Base-by-base conservation (phyloP, 2,329 filamentous ascomycete species). In the Myriosclerotinia duriaeana region DNA sequence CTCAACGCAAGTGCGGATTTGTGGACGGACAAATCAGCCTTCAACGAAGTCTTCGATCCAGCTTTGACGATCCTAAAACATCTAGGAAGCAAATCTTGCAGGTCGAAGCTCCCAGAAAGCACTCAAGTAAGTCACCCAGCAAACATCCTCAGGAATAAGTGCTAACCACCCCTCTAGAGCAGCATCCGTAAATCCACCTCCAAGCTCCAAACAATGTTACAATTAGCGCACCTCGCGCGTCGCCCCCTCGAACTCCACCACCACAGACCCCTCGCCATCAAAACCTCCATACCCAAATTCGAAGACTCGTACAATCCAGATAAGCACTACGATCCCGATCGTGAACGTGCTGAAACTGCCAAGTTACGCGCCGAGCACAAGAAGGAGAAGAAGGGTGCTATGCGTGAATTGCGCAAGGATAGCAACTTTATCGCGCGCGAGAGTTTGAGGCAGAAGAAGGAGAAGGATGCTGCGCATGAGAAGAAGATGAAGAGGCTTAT, bases 281-380 rank as follows among this genome's bases (percentile, higher is more conserved):
- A 94, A 78, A 88, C 87, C 9, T 89, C 86, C 67, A 87, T 97
- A 56, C 95, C 95, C 78, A 97, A 96, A 78, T 99, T 98, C 80
- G 95, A 98, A 80, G 94, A 97, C 77, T 85, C 86, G 67, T 99
- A 93, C 85, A 95, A 96, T 78, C 95, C 95, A 3, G 87, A 91
- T 81, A 94, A 93, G 80, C 95, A 98, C 84, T 98, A 99, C 85
- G 96, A 99, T 76, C 93, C 93, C 0, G 91, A 99, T 79, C 89
- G 89, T 72, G 93, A 97, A 79, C 91, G 95, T 44, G 89, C 91
- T 30, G 93, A 97, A 76, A 80, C 90, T 69, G 88, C 88, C 76
- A 95, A 93, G 78, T 85, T 99, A 75, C 53, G 62, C 40, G 12
- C 63, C 15, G 66, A 66, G 44, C 66, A 68, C 4, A 84, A 97